Conservation (phyloP, 129 eudicot genomes). For the Artemisia argyi region DNA sequence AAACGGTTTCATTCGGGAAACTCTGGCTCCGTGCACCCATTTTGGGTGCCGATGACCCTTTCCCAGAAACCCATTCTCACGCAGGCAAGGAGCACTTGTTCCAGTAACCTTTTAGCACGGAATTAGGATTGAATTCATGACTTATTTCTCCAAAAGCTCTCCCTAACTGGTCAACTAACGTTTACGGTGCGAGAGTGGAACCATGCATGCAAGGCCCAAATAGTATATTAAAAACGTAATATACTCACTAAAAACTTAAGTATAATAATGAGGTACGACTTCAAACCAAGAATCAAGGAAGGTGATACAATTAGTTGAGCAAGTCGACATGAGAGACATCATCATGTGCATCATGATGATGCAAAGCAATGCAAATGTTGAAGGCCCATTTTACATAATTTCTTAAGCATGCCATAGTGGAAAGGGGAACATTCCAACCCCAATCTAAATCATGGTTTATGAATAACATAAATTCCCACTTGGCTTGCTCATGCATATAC, state of each 20-base stretch:
- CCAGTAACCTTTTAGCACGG: too few species aligned
- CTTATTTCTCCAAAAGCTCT: too few species aligned
- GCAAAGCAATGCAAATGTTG: slow-evolving; percentile 22
- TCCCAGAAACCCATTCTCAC: too few species aligned
- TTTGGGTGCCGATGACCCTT: too few species aligned
- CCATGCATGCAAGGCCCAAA: too few species aligned
- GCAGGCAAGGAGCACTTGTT: too few species aligned
- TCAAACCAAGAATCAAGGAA: slow-evolving; percentile 14
- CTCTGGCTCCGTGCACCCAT: too few species aligned
- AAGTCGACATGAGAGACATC: slow-evolving; percentile 41
- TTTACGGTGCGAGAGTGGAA: too few species aligned
- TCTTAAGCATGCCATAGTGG: slow-evolving; percentile 41
- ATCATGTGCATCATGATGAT: slow-evolving; percentile 46
- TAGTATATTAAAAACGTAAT: too few species aligned
- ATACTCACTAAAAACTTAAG: background rate
- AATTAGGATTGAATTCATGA: too few species aligned
- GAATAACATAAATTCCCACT: slow-evolving; percentile 44
- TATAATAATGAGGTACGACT: background rate
- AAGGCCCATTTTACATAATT: slow-evolving; percentile 35
- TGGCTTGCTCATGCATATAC: slow-evolving; percentile 20
- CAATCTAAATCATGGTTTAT: slow-evolving; percentile 39
- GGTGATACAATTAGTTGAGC: slow-evolving; percentile 19
- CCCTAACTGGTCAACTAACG: too few species aligned
- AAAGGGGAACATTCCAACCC: slow-evolving; percentile 44
- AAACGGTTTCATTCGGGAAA: too few species aligned